Base-by-base conservation (phyloP, 139 green algal genomes). In the Micractinium sp. region DNA sequence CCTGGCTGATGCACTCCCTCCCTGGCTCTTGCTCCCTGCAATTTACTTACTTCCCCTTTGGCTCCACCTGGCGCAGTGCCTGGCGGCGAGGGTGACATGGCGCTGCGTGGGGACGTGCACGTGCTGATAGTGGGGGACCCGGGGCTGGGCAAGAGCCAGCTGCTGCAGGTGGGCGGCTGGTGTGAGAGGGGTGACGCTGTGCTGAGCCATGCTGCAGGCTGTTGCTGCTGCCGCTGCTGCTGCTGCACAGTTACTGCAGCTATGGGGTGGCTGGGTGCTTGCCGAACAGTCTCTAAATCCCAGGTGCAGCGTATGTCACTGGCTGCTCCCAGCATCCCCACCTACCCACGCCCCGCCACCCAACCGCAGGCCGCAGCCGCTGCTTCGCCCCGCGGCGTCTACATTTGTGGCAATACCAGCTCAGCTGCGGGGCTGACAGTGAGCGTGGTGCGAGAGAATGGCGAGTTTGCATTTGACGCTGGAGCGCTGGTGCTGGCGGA, bases 401-500 rank as follows among this genome's bases (percentile, higher is more conserved):
- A 99, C 87, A 95, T 99, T n/a, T 98, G 96, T 89, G 97, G 97
- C 89, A 96, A 95, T 86, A 95, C 92, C 38, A 92, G 85, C 88
- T 96, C 94, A 35, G 88, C 85, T 27, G 95, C 95, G 20, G 97
- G 97, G 15, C 95, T 99, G 7, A 99, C 97, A 0, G 96, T 95
- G 0, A 92, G 93, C 14, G 96, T 99, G n/a, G 91, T 94, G 38
- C 92, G 92, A 47, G 95, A 98, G 75, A 85, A 83, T 0, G 96
- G 96, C 29, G 96, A 97, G 61, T 94, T 90, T 67, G 90, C 93
- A 82, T 96, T 98, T 88, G 97, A 99, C 90, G 97, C 97, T 14
- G 97, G 97, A 0, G 96, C 97, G 22, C 90, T 99, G 56, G 95
- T 98, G 88, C 93, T 99, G 83, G 95, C 93, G 0, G 95, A 99